A percentile compares a stretch with the other conserved stretches of the same genome.
These are phyloP conservation scores for Acmispon strigosus DNA, from an alignment of 306 rosid species.

Conservation along the genomic window DNA sequence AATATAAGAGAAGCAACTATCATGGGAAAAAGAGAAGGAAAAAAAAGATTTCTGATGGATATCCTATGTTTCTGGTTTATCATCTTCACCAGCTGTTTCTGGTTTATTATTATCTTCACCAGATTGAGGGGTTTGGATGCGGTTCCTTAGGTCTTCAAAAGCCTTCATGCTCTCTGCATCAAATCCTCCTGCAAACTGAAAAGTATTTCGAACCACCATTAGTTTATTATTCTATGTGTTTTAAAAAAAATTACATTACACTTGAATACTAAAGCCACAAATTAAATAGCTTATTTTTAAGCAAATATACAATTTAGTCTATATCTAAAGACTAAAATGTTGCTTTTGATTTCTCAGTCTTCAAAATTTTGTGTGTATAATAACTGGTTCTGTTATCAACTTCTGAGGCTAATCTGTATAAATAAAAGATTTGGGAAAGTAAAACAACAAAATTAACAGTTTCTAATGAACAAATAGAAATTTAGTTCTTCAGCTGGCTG, in stretches of 20 bases:
- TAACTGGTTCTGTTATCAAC: background rate
- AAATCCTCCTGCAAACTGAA: slow-evolving; percentile 93
- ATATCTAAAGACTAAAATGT: background rate
- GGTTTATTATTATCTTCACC: slow-evolving; percentile 49
- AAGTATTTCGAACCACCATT: slow-evolving; percentile 19
- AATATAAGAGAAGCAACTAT: background rate
- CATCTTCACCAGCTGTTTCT: slow-evolving; percentile 46
- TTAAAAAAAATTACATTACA: background rate
- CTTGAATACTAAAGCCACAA: background rate
- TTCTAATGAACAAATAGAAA: background rate
- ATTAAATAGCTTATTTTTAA: background rate
- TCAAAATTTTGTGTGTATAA: background rate
- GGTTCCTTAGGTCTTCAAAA: slow-evolving; percentile 79
- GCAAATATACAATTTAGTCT: background rate
- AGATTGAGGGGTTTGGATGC: slow-evolving; percentile 40
- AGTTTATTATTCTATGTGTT: background rate
- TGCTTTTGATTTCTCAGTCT: background rate
- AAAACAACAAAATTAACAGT: background rate
- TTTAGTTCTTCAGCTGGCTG: background rate
- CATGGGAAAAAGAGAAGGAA: background rate
- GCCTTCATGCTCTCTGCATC: slow-evolving; percentile 96
- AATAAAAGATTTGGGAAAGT: background rate
- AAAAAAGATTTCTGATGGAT: background rate
- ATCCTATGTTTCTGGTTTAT: slow-evolving; percentile 38
- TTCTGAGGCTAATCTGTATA: no score